Percentiles rank a stretch among this genome's conserved stretches.
Evolutionary conservation across 306 rosid species (phyloP).

Genomic region (Glycyrrhiza uralensis): DNA sequence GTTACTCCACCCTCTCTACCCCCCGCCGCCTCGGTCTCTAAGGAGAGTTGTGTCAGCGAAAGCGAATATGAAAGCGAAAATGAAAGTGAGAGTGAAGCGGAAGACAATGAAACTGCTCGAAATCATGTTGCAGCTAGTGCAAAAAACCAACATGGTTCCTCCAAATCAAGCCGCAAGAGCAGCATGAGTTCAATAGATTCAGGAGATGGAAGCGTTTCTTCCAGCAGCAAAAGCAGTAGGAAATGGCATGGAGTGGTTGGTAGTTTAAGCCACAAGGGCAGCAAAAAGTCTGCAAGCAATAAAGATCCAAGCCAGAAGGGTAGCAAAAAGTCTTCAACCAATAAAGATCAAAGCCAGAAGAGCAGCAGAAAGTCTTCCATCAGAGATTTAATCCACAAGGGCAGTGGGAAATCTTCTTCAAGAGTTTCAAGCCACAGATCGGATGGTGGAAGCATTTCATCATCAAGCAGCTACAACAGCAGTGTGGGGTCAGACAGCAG

Average conservation of each 20-base stretch:
- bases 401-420: conserved; percentile 13
- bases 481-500: conserved; percentile 26
- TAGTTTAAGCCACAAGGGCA: conserved; percentile 6
- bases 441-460: conserved; percentile 21
- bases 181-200: conserved; percentile 28
- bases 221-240: conserved; percentile 30
- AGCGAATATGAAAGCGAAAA: not conserved
- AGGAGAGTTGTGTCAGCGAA: not conserved
- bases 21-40: not conserved
- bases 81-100: not conserved
- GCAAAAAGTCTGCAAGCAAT: not conserved
- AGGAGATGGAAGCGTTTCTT: conserved; percentile 31
- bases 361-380: conserved; percentile 28
- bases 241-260: not conserved
- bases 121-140: not conserved
- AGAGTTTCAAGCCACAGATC: conserved; percentile 13
- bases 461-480: conserved; percentile 21
- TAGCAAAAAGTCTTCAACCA: not conserved
- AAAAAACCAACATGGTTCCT: not conserved
- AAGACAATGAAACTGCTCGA: not conserved
- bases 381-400: not conserved
- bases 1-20: conserved; percentile 18
- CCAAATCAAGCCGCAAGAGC: conserved; percentile 28
- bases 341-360: conserved; percentile 7
- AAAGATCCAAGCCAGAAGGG: conserved; percentile 16